Base-by-base conservation (phyloP, 83 land plant genomes). In the Diphasiastrum complanatum region DNA sequence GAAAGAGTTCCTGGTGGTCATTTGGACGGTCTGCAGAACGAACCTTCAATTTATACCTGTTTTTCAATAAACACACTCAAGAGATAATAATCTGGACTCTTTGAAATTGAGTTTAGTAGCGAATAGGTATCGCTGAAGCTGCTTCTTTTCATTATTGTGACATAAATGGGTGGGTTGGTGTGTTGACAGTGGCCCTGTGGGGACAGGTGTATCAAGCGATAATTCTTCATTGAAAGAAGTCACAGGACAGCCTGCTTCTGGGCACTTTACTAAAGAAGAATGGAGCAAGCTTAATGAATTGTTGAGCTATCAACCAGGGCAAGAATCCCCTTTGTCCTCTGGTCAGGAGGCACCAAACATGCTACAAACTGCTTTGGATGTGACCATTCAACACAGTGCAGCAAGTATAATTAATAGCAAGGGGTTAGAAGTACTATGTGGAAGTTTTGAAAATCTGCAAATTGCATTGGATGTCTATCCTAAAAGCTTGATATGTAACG, bases 201-300 rank as follows among this genome's bases (percentile, higher is more conserved):
- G 65, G 65, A 25, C 8, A 45, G 18, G 57, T 27, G 34, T n/a
- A 54, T 5, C 5, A 5, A 33, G 31, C 34, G 29, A 54, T 54
- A 33, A 4, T 6, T 54, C 61, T 3, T 32, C 4, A 22, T 19
- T 23, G 16, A 14, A 3, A 40, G 33, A 16, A 24, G 48, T 28
- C 18, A 6, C 18, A 16, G 24, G 24, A 66, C 14, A 23, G 14
- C 31, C 25, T 35, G 66, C 31, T 14, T 70, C 61, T 5, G 84
- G 74, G 61, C 75, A 65, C 32, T 68, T 93, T 26, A 83, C 92
- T 0, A 88, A 85, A 60, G 96, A 93, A 71, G 99, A 93, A 48
- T 93, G 99, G 99, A 75, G 80, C 47, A 82, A 86, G 62, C 75
- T 93, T 37, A 89, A 83, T 70, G 83, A 89, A 30, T 47, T 93